These are phyloP conservation scores for Aspergillus luchuensis DNA, from an alignment of 2,329 filamentous ascomycete species.

Conservation along the genomic window DNA sequence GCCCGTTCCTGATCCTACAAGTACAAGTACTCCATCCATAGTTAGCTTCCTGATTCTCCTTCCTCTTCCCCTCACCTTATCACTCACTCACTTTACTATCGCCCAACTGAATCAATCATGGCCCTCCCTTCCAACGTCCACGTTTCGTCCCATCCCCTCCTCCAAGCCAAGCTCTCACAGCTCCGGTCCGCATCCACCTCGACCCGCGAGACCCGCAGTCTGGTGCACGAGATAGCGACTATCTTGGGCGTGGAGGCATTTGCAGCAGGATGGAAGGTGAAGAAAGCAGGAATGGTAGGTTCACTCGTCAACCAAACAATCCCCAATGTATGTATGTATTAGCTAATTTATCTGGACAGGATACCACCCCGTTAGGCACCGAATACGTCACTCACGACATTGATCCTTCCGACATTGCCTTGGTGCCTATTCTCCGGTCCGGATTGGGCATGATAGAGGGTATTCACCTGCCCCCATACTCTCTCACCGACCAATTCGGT, in stretches of 20 bases:
- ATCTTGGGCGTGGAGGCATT: slow-evolving; percentile 84
- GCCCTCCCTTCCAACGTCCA: slow-evolving; percentile 62
- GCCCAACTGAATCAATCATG: slow-evolving; percentile 20
- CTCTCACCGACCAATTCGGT: too few relatives aligned
- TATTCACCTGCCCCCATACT: slow-evolving; percentile 32
- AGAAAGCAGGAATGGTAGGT: slow-evolving; percentile 65
- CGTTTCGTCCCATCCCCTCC: slow-evolving; percentile 81
- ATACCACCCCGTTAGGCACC: slow-evolving; percentile 75
- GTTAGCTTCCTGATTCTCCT: slow-evolving; percentile 15
- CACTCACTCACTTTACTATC: background rate
- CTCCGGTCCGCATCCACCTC: slow-evolving; percentile 72
- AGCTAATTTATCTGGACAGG: slow-evolving; percentile 51
- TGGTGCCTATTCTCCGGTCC: slow-evolving; percentile 90
- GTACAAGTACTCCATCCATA: background rate
- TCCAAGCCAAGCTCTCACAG: slow-evolving; percentile 85
- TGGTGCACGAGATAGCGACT: slow-evolving; percentile 83
- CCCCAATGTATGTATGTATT: background rate
- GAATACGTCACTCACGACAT: slow-evolving; percentile 69
- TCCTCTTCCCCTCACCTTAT: background rate
- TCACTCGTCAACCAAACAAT: background rate
- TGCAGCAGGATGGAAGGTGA: slow-evolving; percentile 60
- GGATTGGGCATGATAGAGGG: slow-evolving; percentile 90
- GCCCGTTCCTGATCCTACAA: background rate
- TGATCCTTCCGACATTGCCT: slow-evolving; percentile 67
- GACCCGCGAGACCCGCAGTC: slow-evolving; percentile 73